Base-by-base conservation (phyloP, 371 early-diverging fungal species). In the Actinomortierella ambigua region DNA sequence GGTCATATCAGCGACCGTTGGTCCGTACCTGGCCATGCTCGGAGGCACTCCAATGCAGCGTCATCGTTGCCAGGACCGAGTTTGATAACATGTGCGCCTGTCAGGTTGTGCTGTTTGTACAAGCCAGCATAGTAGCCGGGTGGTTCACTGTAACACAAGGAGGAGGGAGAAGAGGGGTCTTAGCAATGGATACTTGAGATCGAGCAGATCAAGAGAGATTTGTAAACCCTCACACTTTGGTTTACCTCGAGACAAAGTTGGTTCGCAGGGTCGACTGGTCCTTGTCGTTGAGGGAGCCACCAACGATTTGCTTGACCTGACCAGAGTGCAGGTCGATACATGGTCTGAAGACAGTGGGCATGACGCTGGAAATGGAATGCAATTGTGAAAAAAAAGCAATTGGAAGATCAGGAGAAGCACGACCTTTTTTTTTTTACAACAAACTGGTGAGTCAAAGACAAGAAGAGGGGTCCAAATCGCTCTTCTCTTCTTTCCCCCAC, bases 281-380 rank as follows among this genome's bases (percentile, higher is more conserved):
- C 47, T 76, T 61, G 66, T 94, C 94, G 58, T 75, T 84, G 22
- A 97, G 84, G 24, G 97, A 89, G 20, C 94, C 96, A 42, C 99
- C 98, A 27, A 98, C 96, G 60, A 97, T 97, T 73, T 98, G 99
- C 81, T 98, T 98, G 55, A 98, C 99, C 79, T 94, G 84, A 40
- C 99, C 99, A 26, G 89, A 75, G 80, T 98, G 99, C 58, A 98
- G 82, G 81, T 98, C 98, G 65, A 97, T 97, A 79, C 98, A 98
- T 1, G 97, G 96, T 34, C 95, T 86, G 80, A 98, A 97, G 63
- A 81, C 82, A 50, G 92, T 86, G 77, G 79, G 65, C 54, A 66
- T 60, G 24, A 50, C 28, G 28, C n/a, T n/a, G 11, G 11, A 4
- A 34, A 11, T 34, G 34, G 34, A 34, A 34, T 34, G 34, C 4